These are phyloP conservation scores for Xerocomellus chrysenteron DNA, from an alignment of 768 basidiomycete genomes.

Conservation along the genomic window DNA sequence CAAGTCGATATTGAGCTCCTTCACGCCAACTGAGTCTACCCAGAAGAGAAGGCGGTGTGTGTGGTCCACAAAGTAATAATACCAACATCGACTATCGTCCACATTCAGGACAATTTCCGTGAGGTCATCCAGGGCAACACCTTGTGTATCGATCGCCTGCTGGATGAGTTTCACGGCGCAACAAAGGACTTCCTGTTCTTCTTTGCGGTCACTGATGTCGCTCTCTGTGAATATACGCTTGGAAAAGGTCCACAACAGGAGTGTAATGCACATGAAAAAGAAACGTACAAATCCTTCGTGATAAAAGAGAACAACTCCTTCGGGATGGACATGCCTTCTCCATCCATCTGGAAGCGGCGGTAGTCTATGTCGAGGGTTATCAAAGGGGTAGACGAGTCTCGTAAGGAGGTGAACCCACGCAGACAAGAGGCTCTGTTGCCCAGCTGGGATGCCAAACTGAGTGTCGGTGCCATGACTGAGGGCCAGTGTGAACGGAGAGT, in stretches of 20 bases:
- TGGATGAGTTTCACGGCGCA: constrained; percentile 9
- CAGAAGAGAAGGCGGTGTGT: constrained; percentile 17
- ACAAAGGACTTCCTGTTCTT: background rate
- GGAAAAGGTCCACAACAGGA: background rate
- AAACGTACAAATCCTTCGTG: constrained; percentile 12
- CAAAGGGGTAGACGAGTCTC: too few species aligned
- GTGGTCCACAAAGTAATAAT: constrained; percentile 22
- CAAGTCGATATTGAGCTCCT: background rate
- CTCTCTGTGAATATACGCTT: constrained; percentile 19
- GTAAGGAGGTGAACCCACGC: background rate
- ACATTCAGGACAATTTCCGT: constrained; percentile 14
- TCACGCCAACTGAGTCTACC: background rate
- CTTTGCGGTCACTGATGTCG: background rate
- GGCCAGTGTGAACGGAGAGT: background rate
- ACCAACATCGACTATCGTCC: background rate
- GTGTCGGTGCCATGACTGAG: background rate
- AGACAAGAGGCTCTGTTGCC: constrained; percentile 7
- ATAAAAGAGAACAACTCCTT: constrained; percentile 14
- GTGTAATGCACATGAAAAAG: background rate
- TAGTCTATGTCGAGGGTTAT: constrained; percentile 1
- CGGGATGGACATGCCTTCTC: constrained; percentile 14
- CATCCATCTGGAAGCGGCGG: background rate
- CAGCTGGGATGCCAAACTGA: constrained; percentile 1
- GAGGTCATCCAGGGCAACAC: constrained; percentile 6
- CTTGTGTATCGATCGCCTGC: background rate